Evolutionary conservation across 805 yeast genomes (phyloP).

Genomic region (Starmerella scarabaei): DNA sequence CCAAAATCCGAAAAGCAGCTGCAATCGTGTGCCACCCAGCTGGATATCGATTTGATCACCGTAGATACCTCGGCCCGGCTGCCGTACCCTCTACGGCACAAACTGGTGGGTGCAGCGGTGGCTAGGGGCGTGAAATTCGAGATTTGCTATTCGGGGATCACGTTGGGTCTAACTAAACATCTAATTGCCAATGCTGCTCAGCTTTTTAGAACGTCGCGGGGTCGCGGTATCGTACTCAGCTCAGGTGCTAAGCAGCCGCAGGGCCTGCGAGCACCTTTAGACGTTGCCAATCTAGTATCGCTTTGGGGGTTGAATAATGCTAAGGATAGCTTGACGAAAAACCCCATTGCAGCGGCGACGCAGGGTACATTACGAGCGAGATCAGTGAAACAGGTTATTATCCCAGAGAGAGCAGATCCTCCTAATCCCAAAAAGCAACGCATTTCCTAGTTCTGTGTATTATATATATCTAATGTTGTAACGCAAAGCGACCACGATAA

Average conservation of each 20-base stretch:
- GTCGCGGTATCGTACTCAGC: conserved; percentile 63
- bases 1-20: conserved; percentile 73
- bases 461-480: too few species aligned
- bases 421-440: too few species aligned
- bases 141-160: conserved; percentile 43
- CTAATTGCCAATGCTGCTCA: conserved; percentile 61
- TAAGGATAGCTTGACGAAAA: conserved; percentile 42
- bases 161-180: conserved; percentile 37
- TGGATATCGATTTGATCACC: conserved; percentile 74
- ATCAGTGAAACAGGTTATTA: conserved; percentile 60
- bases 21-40: conserved; percentile 54
- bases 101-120: conserved; percentile 69
- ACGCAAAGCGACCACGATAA: too few species aligned
- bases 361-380: conserved; percentile 62
- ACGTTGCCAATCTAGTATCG: conserved; percentile 50
- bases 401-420: conserved; percentile 5
- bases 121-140: conserved; percentile 76
- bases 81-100: conserved; percentile 71
- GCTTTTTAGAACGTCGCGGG: conserved; percentile 67
- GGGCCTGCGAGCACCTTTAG: conserved; percentile 45
- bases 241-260: conserved; percentile 53
- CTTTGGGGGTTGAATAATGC: conserved; percentile 62
- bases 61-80: conserved; percentile 51
- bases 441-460: too few species aligned
- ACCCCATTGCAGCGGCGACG: conserved; percentile 51